Percentiles rank a stretch among this genome's conserved stretches.
phyloP scores from a whole-genome alignment of 169 alveolate genomes.

The Cyclospora cayetanensis region DNA sequence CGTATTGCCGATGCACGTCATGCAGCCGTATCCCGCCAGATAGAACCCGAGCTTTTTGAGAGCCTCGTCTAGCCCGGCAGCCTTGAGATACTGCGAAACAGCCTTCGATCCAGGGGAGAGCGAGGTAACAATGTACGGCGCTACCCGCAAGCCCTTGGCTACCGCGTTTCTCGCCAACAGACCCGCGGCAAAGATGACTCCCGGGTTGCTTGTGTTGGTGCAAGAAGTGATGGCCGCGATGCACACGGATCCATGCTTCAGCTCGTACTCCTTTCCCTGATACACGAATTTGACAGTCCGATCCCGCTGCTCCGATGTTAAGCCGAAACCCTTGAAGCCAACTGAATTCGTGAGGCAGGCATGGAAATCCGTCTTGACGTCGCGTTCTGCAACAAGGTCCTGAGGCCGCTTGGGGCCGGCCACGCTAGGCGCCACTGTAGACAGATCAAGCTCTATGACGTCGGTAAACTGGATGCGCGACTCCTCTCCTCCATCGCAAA shows the following conservation, averaged over 20 bases:
- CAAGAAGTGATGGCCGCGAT: conserved; percentile 97
- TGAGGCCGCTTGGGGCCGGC: conserved; percentile 98
- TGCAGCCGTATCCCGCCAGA: conserved; percentile 97
- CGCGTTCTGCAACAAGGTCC: conserved; percentile 90
- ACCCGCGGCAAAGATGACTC: conserved; percentile 97
- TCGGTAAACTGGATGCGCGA: conserved; percentile 52
- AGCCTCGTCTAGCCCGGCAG: conserved; percentile 48
- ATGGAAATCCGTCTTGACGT: conserved; percentile 88
- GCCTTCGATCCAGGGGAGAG: conserved; percentile 93
- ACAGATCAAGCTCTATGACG: conserved; percentile 71
- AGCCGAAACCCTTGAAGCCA: conserved; percentile 89
- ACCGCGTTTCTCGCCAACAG: conserved; percentile 94
- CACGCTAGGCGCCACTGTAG: conserved; percentile 90
- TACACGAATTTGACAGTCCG: neutral
- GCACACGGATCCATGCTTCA: conserved; percentile 95
- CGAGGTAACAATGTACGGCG: conserved; percentile 94
- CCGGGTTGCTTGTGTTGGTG: conserved; percentile 97
- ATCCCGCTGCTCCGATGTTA: conserved; percentile 33
- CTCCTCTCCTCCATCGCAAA: neutral
- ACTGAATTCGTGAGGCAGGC: conserved; percentile 76
- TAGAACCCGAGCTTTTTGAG: conserved; percentile 89
- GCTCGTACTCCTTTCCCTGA: conserved; percentile 43
- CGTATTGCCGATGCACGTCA: conserved; percentile 98
- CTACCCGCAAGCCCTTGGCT: conserved; percentile 62
- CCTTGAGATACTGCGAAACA: conserved; percentile 43